phyloP scores from a whole-genome alignment of 768 basidiomycete genomes.

The Exsudoporus frostii region DNA sequence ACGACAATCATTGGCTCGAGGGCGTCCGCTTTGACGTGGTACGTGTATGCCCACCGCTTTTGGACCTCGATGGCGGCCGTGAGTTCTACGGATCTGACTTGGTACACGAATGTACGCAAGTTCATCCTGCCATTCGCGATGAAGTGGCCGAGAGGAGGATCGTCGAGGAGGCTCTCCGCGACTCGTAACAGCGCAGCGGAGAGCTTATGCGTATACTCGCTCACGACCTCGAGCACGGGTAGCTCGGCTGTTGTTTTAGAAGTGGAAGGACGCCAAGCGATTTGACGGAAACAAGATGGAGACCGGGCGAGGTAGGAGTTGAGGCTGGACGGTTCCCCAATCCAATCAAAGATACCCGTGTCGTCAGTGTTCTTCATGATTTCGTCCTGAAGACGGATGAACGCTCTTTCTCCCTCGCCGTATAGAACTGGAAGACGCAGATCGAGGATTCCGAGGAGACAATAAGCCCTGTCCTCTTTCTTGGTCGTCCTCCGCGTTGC shows the following conservation, averaged over 20 bases:
- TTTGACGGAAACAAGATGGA: slow-evolving; percentile 22
- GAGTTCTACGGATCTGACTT: slow-evolving; percentile 14
- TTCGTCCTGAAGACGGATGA: slow-evolving; percentile 27
- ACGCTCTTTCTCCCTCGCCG: slow-evolving; percentile 22
- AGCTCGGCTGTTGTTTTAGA: background rate
- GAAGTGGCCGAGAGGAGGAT: slow-evolving; percentile 28
- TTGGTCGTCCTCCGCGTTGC: slow-evolving; percentile 27
- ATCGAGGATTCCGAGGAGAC: slow-evolving; percentile 27
- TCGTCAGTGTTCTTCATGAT: slow-evolving; percentile 28
- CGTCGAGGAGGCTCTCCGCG: slow-evolving; percentile 18
- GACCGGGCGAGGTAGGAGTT: slow-evolving; percentile 26
- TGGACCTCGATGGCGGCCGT: slow-evolving; percentile 2
- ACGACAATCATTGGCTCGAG: slow-evolving; percentile 16
- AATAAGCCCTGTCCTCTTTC: slow-evolving; percentile 30
- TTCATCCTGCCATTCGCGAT: slow-evolving; percentile 32
- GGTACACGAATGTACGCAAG: slow-evolving; percentile 23
- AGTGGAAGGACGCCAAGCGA: slow-evolving; percentile 6
- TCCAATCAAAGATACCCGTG: slow-evolving; percentile 28
- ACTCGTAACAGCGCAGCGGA: slow-evolving; percentile 12
- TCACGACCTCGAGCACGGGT: slow-evolving; percentile 13
- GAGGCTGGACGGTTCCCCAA: slow-evolving; percentile 23
- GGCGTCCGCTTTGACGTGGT: slow-evolving; percentile 20
- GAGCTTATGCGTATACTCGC: slow-evolving; percentile 14
- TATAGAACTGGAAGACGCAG: slow-evolving; percentile 29
- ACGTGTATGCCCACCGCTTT: slow-evolving; percentile 14